Base-by-base conservation (phyloP, 371 early-diverging fungal genomes). In the Rhizopus delemar region DNA sequence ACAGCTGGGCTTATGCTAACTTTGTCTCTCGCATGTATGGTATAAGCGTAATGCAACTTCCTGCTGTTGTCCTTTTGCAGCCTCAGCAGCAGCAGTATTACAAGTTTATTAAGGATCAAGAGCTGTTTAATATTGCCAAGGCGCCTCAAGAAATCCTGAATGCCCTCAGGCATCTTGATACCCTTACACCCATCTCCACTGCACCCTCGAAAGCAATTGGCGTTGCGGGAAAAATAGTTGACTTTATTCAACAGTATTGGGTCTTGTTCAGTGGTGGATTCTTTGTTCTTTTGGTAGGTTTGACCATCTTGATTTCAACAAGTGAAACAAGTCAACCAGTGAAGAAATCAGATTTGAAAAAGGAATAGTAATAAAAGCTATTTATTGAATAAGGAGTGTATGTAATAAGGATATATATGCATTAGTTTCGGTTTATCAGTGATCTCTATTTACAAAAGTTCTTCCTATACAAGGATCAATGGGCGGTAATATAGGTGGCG, bases 11-110 rank as follows among this genome's bases (percentile, higher is more conserved):
- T 45, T 88, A 83, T 74, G 65, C 59, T 4, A 62, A 77, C 15
- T 90, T 86, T 59, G 71, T 85, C 15, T 60, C 78, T 45, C 64
- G 84, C 15, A 84, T 85, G 22, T 92, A 87, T 62, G 82, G 85
- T 15, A 53, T 89, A 9, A 59, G 56, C 5, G 59, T 56, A 6
- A 46, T 53, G 8, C 65, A 78, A n/a, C 60, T 84, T 41, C 90
- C 90, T 12, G 60, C 73, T 8, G 49, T 86, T 31, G 66, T 90
- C 12, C 73, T 91, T 56, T 62, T 83, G 16, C 80, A 86, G 45
- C 83, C 88, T 11, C 71, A 61, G 57, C 77, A 75, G 15, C 59
- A 68, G 73, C 34, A 38, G n/a, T 62, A 65, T 46, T 61, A 41
- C 29, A 63, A 64, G 53, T 43, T 29, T 1, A 53, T 60, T 48